Base-by-base conservation (phyloP, 208 protist species). In the Leishmania aethiopica region DNA sequence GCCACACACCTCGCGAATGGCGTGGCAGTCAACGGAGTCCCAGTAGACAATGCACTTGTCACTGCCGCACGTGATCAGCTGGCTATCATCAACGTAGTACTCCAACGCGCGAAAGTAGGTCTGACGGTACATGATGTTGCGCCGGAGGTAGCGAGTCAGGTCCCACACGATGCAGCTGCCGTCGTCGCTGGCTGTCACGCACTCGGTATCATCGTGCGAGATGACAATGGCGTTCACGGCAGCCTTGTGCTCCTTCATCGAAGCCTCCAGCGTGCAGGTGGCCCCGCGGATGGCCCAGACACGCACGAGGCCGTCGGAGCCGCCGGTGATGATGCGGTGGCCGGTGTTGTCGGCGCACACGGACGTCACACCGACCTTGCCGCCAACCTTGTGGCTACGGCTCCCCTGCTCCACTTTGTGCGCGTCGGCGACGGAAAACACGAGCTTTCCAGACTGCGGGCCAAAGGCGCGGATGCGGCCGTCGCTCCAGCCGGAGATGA, bases 91-190 rank as follows among this genome's bases (percentile, higher is more conserved):
- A 28, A 94, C 88, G 78, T 91, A 95, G 91, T 99, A 99, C 83
- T 89, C 88, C 55, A 98, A 81, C 0, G 90, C 86, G 81, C 96
- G 97, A 90, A 99, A 99, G 85, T 98, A 98, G 15, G 98, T 99
- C 74, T 98, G 93, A 17, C 96, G 93, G 87, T 99, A 99, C 83
- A 99, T 97, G 78, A 98, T 97, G 87, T 99, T 97, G 82, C 95
- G 92, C 47, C 98, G 96, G 28, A 98, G 87, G 86, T 94, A 93
- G 15, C 96, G 95, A 66, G 89, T 90, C 57, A 99, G 89, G 74
- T 98, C 97, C 98, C 98, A 99, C 49, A 98, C 92, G 84, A 99
- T 99, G 92, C 96, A 98, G 72, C 97, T 99, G 74, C 98, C 98
- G 85, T 99, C 98, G 80, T 98, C 95, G 53, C 90, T 95, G 55